Conservation (phyloP, 2,329 filamentous ascomycete genomes). For the Alternaria triticina region DNA sequence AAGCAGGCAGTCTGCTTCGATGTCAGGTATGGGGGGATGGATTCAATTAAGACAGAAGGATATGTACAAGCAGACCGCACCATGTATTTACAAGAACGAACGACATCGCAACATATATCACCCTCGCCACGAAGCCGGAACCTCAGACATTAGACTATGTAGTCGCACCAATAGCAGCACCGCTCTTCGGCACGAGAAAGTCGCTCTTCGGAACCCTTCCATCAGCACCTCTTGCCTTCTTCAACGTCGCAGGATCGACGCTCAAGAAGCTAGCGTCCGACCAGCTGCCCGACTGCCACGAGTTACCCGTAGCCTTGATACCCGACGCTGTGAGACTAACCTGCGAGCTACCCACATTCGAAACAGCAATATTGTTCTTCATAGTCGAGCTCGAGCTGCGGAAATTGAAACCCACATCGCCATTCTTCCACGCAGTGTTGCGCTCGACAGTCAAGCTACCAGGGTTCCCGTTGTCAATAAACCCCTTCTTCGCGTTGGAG, state of each 20-base stretch:
- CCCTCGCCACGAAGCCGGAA: too few relatives aligned
- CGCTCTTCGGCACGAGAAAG: conserved; percentile 50
- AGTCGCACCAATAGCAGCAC: conserved; percentile 50
- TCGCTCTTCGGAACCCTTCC: conserved; percentile 52
- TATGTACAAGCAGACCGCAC: neutral
- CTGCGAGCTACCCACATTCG: conserved; percentile 33
- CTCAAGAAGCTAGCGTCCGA: conserved; percentile 50
- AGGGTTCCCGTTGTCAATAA: conserved; percentile 56
- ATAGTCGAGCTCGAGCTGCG: conserved; percentile 45
- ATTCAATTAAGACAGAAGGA: neutral
- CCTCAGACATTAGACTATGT: conserved; percentile 28
- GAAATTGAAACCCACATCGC: conserved; percentile 51
- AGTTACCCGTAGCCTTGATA: conserved; percentile 48
- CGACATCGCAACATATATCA: too few relatives aligned
- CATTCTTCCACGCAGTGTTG: conserved; percentile 58
- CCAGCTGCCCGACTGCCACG: conserved; percentile 53
- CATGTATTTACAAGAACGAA: neutral
- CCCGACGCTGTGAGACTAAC: conserved; percentile 17
- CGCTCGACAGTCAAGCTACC: conserved; percentile 50
- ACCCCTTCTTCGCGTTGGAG: conserved; percentile 54
- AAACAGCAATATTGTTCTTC: conserved; percentile 50
- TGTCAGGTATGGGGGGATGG: too few relatives aligned
- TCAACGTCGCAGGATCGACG: conserved; percentile 40
- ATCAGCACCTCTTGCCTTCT: conserved; percentile 46
- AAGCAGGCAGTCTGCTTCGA: too few relatives aligned